These are phyloP conservation scores for Yarrowia phangngaensis DNA, from an alignment of 805 yeast species.

Conservation along the genomic window DNA sequence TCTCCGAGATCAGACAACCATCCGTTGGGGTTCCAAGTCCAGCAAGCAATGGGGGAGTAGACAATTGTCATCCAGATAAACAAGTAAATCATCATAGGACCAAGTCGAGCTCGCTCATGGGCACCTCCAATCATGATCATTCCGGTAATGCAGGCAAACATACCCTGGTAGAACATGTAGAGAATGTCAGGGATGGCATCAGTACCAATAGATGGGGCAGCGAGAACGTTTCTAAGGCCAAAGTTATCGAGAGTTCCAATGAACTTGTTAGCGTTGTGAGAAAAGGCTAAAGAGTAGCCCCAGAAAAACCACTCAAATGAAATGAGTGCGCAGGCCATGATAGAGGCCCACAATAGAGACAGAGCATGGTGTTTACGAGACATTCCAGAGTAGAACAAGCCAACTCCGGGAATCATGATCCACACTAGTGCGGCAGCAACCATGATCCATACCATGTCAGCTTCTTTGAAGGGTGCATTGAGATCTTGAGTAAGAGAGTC, in stretches of 20 bases:
- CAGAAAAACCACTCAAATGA: constrained; percentile 97
- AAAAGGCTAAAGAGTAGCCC: constrained; percentile 90
- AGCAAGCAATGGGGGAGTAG: constrained; percentile 91
- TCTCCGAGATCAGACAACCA: constrained; percentile 84
- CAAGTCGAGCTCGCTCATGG: constrained; percentile 92
- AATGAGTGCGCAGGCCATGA: constrained; percentile 80
- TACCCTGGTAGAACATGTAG: constrained; percentile 89
- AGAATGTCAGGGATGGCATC: constrained; percentile 80
- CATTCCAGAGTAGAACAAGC: constrained; percentile 86
- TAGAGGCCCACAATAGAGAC: constrained; percentile 87
- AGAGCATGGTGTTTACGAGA: constrained; percentile 95
- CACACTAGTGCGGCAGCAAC: constrained; percentile 43
- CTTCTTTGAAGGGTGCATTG: constrained; percentile 63
- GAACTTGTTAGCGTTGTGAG: constrained; percentile 64
- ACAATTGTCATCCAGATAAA: constrained; percentile 94
- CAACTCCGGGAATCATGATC: constrained; percentile 97
- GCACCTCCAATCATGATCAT: constrained; percentile 97
- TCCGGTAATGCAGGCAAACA: constrained; percentile 93
- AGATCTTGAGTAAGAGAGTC: constrained; percentile 69
- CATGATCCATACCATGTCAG: constrained; percentile 75
- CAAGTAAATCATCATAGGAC: constrained; percentile 93
- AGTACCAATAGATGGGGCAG: constrained; percentile 63
- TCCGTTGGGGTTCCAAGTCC: constrained; percentile 96
- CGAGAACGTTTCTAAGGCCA: constrained; percentile 75
- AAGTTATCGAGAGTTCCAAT: constrained; percentile 80